These are phyloP conservation scores for Tetracentron sinense DNA, from an alignment of 164 flowering plant genomes.

Conservation along the genomic window DNA sequence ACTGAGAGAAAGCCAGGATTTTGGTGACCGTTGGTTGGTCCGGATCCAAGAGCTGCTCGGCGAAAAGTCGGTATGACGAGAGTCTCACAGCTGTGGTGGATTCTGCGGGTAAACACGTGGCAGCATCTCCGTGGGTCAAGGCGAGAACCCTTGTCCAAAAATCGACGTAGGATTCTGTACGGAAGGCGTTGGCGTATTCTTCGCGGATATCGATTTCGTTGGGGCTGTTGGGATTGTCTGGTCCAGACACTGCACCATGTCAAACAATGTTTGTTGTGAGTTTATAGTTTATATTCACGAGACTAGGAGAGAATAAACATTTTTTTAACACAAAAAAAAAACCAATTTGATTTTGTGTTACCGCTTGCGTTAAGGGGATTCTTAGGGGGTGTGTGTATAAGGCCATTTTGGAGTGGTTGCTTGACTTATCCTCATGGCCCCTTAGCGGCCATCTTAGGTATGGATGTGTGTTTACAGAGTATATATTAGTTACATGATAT, in stretches of 20 bases:
- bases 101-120: slow-evolving; percentile 23
- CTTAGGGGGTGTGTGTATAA: no score
- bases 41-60: slow-evolving; percentile 63
- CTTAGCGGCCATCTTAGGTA: no score
- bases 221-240: neutral
- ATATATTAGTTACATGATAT: no score
- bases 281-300: no score
- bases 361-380: no score
- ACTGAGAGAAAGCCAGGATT: slow-evolving; percentile 19
- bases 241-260: neutral
- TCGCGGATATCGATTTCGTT: slow-evolving; percentile 44
- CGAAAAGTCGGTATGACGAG: slow-evolving; percentile 63
- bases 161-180: slow-evolving; percentile 63
- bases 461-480: no score
- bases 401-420: no score
- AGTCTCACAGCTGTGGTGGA: slow-evolving; percentile 57
- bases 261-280: no score
- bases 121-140: slow-evolving; percentile 18
- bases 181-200: slow-evolving; percentile 72
- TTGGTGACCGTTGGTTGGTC: slow-evolving; percentile 49
- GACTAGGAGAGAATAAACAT: no score
- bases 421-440: no score
- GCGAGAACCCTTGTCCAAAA: slow-evolving; percentile 63
- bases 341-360: no score
- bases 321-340: no score